These are phyloP conservation scores for Coniochaeta sp. DNA, from an alignment of 2,329 filamentous ascomycete species.

Conservation along the genomic window DNA sequence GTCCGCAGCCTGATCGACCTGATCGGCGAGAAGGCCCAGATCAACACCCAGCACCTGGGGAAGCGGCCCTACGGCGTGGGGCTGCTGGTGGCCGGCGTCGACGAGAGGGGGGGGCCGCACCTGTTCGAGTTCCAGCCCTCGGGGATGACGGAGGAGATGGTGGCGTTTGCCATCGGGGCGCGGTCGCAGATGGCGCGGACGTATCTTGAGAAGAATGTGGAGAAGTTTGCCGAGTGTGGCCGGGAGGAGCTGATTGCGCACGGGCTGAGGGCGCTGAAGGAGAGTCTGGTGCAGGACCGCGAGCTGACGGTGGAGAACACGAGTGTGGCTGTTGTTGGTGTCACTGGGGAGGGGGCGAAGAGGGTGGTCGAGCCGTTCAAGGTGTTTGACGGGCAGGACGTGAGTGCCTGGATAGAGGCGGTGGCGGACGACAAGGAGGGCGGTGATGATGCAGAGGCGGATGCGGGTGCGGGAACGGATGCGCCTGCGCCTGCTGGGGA, in stretches of 20 bases:
- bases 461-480: constrained; percentile 9
- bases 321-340: constrained; percentile 77
- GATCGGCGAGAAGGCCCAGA: constrained; percentile 94
- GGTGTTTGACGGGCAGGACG: constrained; percentile 82
- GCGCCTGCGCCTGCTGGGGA: constrained; percentile 24
- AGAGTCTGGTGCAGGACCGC: constrained; percentile 93
- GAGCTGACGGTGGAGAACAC: constrained; percentile 97
- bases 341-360: constrained; percentile 37
- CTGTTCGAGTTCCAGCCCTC: constrained; percentile 97
- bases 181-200: constrained; percentile 96
- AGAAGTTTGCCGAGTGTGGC: constrained; percentile 67
- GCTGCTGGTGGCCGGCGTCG: constrained; percentile 84
- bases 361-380: constrained; percentile 72
- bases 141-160: constrained; percentile 95
- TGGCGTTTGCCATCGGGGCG: constrained; percentile 91
- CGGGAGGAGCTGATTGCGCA: constrained; percentile 86
- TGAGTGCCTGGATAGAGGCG: constrained; percentile 78
- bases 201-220: constrained; percentile 88
- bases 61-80: constrained; percentile 95
- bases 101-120: constrained; percentile 89
- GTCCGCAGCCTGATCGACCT: constrained; percentile 81
- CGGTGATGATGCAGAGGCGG: constrained; percentile 19
- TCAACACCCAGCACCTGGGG: constrained; percentile 96
- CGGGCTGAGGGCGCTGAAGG: constrained; percentile 84
- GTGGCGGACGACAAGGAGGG: constrained; percentile 48